Evolutionary conservation across 352 stramenopile genomes (phyloP).

Genomic region (Aphanomyces astaci): DNA sequence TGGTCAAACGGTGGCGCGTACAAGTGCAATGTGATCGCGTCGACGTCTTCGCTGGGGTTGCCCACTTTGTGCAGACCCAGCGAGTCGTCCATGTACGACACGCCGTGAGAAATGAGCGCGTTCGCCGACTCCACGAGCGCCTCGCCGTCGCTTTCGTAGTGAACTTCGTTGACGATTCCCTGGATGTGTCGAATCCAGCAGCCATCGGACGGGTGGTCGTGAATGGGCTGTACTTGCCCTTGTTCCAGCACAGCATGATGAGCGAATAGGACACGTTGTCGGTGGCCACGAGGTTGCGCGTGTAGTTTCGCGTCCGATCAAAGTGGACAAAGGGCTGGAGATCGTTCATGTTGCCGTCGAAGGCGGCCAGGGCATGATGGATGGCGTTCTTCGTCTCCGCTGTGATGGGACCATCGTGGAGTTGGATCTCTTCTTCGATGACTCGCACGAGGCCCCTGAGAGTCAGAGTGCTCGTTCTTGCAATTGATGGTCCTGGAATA

Average conservation of each 20-base stretch:
- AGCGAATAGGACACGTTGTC: conserved; percentile 89
- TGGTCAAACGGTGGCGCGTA: conserved; percentile 89
- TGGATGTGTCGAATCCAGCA: conserved; percentile 88
- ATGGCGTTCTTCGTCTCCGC: conserved; percentile 34
- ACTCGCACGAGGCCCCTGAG: conserved; percentile 38
- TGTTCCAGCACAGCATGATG: conserved; percentile 91
- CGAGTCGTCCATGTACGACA: conserved; percentile 87
- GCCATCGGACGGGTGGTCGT: conserved; percentile 89
- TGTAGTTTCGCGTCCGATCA: conserved; percentile 84
- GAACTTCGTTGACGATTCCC: conserved; percentile 82
- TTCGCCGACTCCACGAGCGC: conserved; percentile 55
- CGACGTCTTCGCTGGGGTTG: conserved; percentile 50
- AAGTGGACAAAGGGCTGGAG: conserved; percentile 74
- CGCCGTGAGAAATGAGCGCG: conserved; percentile 46
- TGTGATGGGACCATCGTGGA: conserved; percentile 27
- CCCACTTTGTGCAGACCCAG: conserved; percentile 90
- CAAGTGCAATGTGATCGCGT: conserved; percentile 89
- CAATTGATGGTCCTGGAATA: too few relatives aligned
- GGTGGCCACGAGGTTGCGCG: conserved; percentile 89
- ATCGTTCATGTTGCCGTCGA: conserved; percentile 43
- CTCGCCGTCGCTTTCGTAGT: conserved; percentile 41
- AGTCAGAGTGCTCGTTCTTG: too few relatives aligned
- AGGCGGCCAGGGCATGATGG: conserved; percentile 5
- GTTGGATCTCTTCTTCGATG: conserved; percentile 35
- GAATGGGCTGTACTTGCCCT: conserved; percentile 82